Conservation (phyloP, 306 rosid genomes). For the Glycine latifolia region DNA sequence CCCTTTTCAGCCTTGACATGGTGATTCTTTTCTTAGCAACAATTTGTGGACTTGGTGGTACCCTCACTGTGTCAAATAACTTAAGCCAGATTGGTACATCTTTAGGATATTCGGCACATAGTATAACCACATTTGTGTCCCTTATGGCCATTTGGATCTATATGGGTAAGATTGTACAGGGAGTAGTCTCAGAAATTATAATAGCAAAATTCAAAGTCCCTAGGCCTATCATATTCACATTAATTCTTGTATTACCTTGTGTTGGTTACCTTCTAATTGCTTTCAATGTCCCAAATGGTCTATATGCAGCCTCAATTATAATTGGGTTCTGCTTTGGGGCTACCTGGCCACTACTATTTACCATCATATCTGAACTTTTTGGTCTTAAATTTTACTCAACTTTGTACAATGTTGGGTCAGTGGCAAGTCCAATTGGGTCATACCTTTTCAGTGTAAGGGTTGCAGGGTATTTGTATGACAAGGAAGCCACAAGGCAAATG, state of each 20-base stretch:
- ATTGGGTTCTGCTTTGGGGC: slow-evolving; percentile 86
- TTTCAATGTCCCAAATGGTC: slow-evolving; percentile 55
- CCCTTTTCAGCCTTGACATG: slow-evolving; percentile 68
- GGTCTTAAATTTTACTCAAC: slow-evolving; percentile 79
- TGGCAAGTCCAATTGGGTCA: slow-evolving; percentile 72
- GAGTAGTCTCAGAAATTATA: slow-evolving; percentile 54
- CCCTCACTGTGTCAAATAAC: slow-evolving; percentile 60
- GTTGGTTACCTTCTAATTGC: slow-evolving; percentile 62
- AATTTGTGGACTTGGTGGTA: slow-evolving; percentile 71
- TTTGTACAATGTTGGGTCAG: slow-evolving; percentile 68
- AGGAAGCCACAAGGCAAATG: slow-evolving; percentile 52
- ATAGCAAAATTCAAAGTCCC: slow-evolving; percentile 51
- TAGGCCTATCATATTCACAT: slow-evolving; percentile 61
- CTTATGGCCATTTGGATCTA: slow-evolving; percentile 64
- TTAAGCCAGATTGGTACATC: slow-evolving; percentile 67
- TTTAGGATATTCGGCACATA: slow-evolving; percentile 51
- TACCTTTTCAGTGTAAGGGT: slow-evolving; percentile 52
- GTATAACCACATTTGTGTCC: slow-evolving; percentile 62
- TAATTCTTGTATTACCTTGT: slow-evolving; percentile 54
- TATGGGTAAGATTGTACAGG: slow-evolving; percentile 54
- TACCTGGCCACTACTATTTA: slow-evolving; percentile 70
- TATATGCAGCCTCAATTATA: slow-evolving; percentile 64
- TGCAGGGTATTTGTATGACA: slow-evolving; percentile 56
- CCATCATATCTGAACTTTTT: slow-evolving; percentile 81
- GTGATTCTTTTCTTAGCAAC: slow-evolving; percentile 56